phyloP scores from a whole-genome alignment of 2,329 filamentous ascomycete genomes.

The Hypoxylon sp. region DNA sequence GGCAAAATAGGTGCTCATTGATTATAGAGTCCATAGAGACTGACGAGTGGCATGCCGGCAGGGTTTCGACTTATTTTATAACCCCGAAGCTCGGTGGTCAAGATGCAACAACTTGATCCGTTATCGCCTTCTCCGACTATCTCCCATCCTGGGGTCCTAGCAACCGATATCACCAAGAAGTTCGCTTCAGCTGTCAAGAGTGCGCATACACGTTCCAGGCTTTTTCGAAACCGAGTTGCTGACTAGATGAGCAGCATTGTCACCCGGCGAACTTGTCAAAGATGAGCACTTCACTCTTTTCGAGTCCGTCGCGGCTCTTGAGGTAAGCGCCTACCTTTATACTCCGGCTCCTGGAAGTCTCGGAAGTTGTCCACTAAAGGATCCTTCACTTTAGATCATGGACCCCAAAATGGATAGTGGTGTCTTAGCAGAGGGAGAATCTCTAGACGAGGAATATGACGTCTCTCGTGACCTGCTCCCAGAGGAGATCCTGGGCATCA shows the following conservation, averaged over 20 bases:
- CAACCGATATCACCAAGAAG: conserved; percentile 69
- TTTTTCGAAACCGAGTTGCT: conserved; percentile 36
- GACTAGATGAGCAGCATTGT: conserved; percentile 68
- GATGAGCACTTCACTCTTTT: conserved; percentile 95
- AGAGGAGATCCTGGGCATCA: conserved; percentile 88
- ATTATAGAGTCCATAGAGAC: not conserved
- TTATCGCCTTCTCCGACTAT: conserved; percentile 57
- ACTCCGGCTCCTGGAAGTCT: not conserved
- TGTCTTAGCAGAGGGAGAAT: conserved; percentile 80
- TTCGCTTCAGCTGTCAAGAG: conserved; percentile 67
- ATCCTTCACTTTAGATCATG: conserved; percentile 88
- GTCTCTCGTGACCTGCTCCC: conserved; percentile 75
- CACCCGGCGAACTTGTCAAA: conserved; percentile 87
- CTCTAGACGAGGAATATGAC: conserved; percentile 87
- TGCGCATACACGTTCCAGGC: conserved; percentile 52
- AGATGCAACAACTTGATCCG: conserved; percentile 46
- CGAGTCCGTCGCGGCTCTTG: conserved; percentile 89
- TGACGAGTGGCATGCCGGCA: conserved; percentile 1
- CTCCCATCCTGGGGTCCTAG: conserved; percentile 63
- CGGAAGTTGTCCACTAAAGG: conserved; percentile 49
- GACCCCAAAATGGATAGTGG: conserved; percentile 99
- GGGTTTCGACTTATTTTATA: conserved; percentile 5
- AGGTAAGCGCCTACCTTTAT: conserved; percentile 58
- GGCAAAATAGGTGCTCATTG: conserved; percentile 4
- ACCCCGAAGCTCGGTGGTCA: conserved; percentile 30